These are phyloP conservation scores for Isabelozyma pseudorhagii DNA, from an alignment of 805 yeast genomes.

Conservation along the genomic window DNA sequence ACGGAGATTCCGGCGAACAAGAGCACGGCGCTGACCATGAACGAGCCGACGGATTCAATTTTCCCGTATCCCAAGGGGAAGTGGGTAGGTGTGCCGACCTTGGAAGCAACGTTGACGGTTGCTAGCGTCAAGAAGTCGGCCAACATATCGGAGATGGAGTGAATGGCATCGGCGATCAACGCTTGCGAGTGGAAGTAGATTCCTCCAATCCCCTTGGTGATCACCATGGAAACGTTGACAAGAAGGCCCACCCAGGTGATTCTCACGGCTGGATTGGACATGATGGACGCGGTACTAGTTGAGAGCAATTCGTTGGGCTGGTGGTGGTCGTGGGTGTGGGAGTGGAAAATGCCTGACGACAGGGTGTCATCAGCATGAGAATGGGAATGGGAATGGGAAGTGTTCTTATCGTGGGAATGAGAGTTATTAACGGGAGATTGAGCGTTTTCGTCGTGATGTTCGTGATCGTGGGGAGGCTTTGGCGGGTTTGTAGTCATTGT, in stretches of 20 bases:
- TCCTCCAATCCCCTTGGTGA: slow-evolving; percentile 86
- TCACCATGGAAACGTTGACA: slow-evolving; percentile 82
- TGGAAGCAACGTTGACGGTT: slow-evolving; percentile 75
- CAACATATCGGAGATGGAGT: slow-evolving; percentile 85
- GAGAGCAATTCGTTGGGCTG: slow-evolving; percentile 42
- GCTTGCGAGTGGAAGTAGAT: slow-evolving; percentile 92
- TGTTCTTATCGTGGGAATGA: neutral
- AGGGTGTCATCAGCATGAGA: slow-evolving; percentile 6
- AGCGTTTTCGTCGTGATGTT: too few relatives aligned
- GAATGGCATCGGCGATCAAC: slow-evolving; percentile 89
- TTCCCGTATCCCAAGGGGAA: slow-evolving; percentile 93
- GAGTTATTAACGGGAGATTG: neutral
- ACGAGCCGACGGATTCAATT: slow-evolving; percentile 86
- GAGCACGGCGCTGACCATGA: slow-evolving; percentile 80
- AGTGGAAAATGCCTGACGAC: slow-evolving; percentile 22
- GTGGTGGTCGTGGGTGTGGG: slow-evolving; percentile 45
- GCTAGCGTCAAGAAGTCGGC: slow-evolving; percentile 87
- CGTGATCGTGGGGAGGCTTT: too few relatives aligned
- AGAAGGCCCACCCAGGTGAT: slow-evolving; percentile 90
- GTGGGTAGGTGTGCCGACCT: slow-evolving; percentile 49
- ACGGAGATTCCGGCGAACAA: slow-evolving; percentile 86
- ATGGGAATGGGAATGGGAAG: slow-evolving; percentile 7
- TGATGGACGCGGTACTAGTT: slow-evolving; percentile 20
- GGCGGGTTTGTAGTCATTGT: neutral
- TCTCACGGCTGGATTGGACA: slow-evolving; percentile 77